Evolutionary conservation across 306 rosid species (phyloP).

Genomic region (Cicer chorassanicum): DNA sequence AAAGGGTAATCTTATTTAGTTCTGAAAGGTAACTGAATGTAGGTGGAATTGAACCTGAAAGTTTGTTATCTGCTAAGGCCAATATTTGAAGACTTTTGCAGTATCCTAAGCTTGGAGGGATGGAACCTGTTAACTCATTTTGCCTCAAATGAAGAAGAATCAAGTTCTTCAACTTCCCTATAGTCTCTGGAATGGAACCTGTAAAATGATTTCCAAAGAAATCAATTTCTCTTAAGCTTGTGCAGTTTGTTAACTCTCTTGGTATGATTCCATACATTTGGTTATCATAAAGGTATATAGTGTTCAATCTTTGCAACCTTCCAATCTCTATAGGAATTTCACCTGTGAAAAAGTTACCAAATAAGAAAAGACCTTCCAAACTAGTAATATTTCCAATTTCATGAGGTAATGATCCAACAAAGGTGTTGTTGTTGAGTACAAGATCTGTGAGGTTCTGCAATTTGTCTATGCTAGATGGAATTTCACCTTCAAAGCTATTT

Average conservation of each 20-base stretch:
- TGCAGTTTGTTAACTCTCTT: slow-evolving; percentile 78
- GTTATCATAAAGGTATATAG: slow-evolving; percentile 84
- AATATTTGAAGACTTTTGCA: slow-evolving; percentile 75
- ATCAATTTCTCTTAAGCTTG: slow-evolving; percentile 72
- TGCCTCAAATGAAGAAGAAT: slow-evolving; percentile 89
- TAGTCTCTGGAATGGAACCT: slow-evolving; percentile 79
- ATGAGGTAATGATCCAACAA: slow-evolving; percentile 70
- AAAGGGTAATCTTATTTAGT: slow-evolving; percentile 75
- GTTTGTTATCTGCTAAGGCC: slow-evolving; percentile 90
- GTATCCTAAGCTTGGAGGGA: slow-evolving; percentile 91
- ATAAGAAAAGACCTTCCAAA: slow-evolving; percentile 69
- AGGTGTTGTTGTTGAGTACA: slow-evolving; percentile 84
- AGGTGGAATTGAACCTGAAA: slow-evolving; percentile 85
- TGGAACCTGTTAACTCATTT: slow-evolving; percentile 81
- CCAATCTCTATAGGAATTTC: slow-evolving; percentile 79
- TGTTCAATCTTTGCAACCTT: slow-evolving; percentile 60
- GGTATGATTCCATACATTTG: slow-evolving; percentile 86
- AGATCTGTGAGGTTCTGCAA: slow-evolving; percentile 74
- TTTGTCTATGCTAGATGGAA: slow-evolving; percentile 64
- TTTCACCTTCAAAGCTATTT: slow-evolving; percentile 71
- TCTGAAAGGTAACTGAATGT: slow-evolving; percentile 80
- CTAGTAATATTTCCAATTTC: slow-evolving; percentile 75
- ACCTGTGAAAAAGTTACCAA: slow-evolving; percentile 75
- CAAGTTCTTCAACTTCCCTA: slow-evolving; percentile 78
- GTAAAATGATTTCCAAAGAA: slow-evolving; percentile 87